Base-by-base conservation (phyloP, 2,329 filamentous ascomycete genomes). In the Botrytis hyacinthi region DNA sequence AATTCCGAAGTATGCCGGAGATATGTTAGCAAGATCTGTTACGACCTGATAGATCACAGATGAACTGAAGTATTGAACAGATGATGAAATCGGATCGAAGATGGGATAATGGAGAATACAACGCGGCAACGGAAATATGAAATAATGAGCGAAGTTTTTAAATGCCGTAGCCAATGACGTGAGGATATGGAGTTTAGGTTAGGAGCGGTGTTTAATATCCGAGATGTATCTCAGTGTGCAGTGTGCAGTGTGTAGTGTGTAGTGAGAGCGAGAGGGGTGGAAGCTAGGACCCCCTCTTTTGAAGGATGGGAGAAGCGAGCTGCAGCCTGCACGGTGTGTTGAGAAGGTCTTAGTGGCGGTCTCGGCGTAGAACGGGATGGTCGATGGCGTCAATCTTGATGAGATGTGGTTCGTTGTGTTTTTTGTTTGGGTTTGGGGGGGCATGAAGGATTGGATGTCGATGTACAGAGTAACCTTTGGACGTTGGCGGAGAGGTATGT, bases 221-320 rank as follows among this genome's bases (percentile, higher is more conserved):
- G 63, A 67, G n/a, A 51, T 18, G 7, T 40, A 51, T 51, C 32
- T 44, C 37, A 1, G 42, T 46, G 35, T 66, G 42, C 20, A 29
- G 42, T 51, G 26, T 51, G 26, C 40, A 42, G 40, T 14, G 40
- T 42, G 40, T 42, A 42, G 40, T 10, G 10, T 1, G n/a, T 10
- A 44, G 42, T 66, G 42, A 54, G 67, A 70, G 42, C 32, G 29
- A 40, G 68, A 70, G 37, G 67, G 42, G 29, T 66, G 44, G 54
- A 40, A 70, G 37, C 67, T 57, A 57, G 51, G 20, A 29, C 51
- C 66, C 32, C 67, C 67, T 44, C 67, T 44, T 69, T 59, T 16
- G 22, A 70, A 46, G 29, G 40, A 48, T 46, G 32, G 16, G 68
- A n/a, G 54, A 70, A 70, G 68, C 68, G 68, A 70, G 22, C 60